Evolutionary conservation across 805 yeast genomes (phyloP), one percentile per base, ranked within the genome.

Genomic region (Hemisphaericaspora nanyangensis): DNA sequence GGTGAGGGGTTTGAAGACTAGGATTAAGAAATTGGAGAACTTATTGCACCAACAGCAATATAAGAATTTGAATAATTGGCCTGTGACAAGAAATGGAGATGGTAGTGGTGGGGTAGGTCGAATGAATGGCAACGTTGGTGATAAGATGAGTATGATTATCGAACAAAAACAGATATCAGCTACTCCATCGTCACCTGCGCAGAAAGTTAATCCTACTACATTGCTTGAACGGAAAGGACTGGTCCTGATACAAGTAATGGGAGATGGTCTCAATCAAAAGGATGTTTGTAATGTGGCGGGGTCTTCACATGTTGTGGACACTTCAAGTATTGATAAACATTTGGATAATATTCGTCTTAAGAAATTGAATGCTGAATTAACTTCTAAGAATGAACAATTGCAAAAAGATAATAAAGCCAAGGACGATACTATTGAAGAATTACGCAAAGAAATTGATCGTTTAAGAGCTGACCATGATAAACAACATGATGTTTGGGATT

Each of bases 11-110:
- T 82, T 88, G 46, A 82, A 82, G 55, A 60, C 76, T 8, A 66
- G 95, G 38, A 85, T 91, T 29, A 78, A 77, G 45, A 84, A 84
- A 48, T 70, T 91, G 37, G 96, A 89, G 49, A 82, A 77, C 39
- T 60, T 88, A 28, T 61, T 89, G 12, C 93, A 88, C 54, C 87
- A 85, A 45, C 83, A 79, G 38, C 86, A 77, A 46, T 79, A 73
- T 51, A 72, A 73, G 33, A 75, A 78, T 37, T 65, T 79, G 28
- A 70, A 69, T 24, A 73, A 43, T 50, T 70, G 61, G 73, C 76
- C 71, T 4, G 67, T 64, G 7, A 56, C 58, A 7, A 46, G 58
- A 36, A 32, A 47, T 45, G 11, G 44, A 39, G 11, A 42, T 44
- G 17, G 39, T 46, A n/a, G 27, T 49, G 15, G 55, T 53, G n/a